Base-by-base conservation (phyloP, 768 basidiomycete genomes). In the Melanogaster broomeanus region DNA sequence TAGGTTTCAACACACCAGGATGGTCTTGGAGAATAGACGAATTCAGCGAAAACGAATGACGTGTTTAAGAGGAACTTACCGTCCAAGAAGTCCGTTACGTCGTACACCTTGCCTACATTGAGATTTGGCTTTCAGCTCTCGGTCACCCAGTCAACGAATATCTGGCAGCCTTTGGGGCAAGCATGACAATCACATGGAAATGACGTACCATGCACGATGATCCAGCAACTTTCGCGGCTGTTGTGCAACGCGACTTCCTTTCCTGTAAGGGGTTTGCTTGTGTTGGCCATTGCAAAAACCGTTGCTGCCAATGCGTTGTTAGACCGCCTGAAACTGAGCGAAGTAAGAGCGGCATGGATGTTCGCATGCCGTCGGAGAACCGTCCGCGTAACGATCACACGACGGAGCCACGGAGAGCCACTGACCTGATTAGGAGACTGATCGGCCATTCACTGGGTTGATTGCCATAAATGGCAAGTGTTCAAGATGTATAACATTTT, bases 51-150 rank as follows among this genome's bases (percentile, higher is more conserved):
- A 15, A 34, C 33, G 7, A 6, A 31, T 12, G 11, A 38, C 30
- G 15, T 18, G 5, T 39, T 10, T 3, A 18, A 34, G 19, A 2
- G 34, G 19, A 2, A n/a, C 74, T 59, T 64, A 84, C 84, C 84
- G 54, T 86, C 83, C 38, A 89, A 73, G 64, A 90, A 89, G 22
- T 88, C 85, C 0, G 88, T 88, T 6, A 89, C 88, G 56, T 90
- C 88, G 67, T 90, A 90, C 5, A 82, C 86, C 42, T 85, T 82
- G 53, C 84, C 88, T 86, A 35, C 35, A 42, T 40, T n/a, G 27
- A 22, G 16, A 28, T 18, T 30, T 3, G 31, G n/a, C 18, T 12
- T 15, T 56, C 42, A 63, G 51, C 18, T 24, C 38, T 27, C 18
- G 30, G 21, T 10, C n/a, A n/a, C n/a, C n/a, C n/a, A n/a, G n/a